phyloP scores from a whole-genome alignment of 106 monocot species.

The Allium fistulosum region DNA sequence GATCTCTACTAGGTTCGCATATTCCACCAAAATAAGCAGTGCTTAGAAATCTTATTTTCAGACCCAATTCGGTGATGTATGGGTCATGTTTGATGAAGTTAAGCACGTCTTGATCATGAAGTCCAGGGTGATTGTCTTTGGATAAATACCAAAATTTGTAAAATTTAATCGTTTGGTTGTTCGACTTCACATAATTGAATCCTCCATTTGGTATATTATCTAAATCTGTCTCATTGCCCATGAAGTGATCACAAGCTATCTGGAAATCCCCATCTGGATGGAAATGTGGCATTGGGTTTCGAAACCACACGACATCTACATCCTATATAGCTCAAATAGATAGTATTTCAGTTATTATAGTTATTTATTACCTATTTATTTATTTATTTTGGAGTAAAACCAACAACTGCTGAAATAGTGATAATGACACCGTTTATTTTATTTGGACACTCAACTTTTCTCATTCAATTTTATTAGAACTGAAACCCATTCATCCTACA shows the following conservation, averaged over 20 bases:
- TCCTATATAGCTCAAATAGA: conserved; percentile 8
- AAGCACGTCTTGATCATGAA: conserved; percentile 26
- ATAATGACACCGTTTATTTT: neutral
- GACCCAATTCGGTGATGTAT: conserved; percentile 10
- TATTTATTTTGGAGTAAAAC: neutral
- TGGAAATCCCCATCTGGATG: conserved; percentile 23
- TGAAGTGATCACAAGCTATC: conserved; percentile 23
- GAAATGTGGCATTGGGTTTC: conserved; percentile 18
- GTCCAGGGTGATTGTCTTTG: conserved; percentile 8
- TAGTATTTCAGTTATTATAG: neutral
- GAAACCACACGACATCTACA: conserved; percentile 22
- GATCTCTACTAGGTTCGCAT: conserved; percentile 22
- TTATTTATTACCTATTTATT: neutral
- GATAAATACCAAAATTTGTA: conserved; percentile 22
- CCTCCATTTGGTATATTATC: conserved; percentile 22
- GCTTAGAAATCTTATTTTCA: conserved; percentile 16
- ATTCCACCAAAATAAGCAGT: conserved; percentile 22
- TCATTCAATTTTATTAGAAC: too few relatives aligned
- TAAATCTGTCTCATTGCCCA: conserved; percentile 9
- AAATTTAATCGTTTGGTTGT: conserved; percentile 21
- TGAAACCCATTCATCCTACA: too few relatives aligned
- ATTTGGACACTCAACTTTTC: neutral
- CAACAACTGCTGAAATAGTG: neutral
- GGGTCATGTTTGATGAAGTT: conserved; percentile 22
- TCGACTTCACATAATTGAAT: conserved; percentile 27